Conservation (phyloP, 768 basidiomycete species). For the Lactifluus echinatus region DNA sequence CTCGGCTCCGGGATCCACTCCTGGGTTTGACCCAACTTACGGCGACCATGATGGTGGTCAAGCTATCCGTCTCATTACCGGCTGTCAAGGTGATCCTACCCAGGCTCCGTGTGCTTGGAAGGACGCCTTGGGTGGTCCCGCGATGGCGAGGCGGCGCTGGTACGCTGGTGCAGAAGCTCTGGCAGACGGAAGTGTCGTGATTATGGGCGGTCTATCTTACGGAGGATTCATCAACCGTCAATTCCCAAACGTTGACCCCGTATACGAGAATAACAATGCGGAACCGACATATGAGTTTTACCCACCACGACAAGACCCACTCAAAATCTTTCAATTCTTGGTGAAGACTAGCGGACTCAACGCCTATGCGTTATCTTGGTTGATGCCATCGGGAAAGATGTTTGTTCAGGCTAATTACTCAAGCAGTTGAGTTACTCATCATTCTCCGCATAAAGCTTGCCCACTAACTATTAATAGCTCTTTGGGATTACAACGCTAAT, state of each 20-base stretch:
- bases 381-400: conserved; percentile 6
- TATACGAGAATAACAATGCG: background rate
- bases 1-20: background rate
- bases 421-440: background rate
- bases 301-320: background rate
- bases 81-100: background rate
- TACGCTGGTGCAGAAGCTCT: background rate
- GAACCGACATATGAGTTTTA: background rate
- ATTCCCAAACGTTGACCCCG: background rate
- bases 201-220: background rate
- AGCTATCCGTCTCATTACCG: conserved; percentile 2
- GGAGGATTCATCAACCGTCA: conserved; percentile 1
- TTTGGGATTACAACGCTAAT: conserved; percentile 3
- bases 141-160: background rate
- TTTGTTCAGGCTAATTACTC: conserved; percentile 7
- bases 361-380: background rate
- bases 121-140: background rate
- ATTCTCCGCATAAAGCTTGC: too few species aligned
- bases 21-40: background rate
- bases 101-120: background rate
- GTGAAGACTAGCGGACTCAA: background rate
- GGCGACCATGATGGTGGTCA: background rate
- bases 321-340: background rate
- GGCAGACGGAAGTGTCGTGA: background rate
- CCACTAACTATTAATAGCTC: background rate